Base-by-base conservation (phyloP, 495 filamentous ascomycete genomes). In the Penicillium coffeae region DNA sequence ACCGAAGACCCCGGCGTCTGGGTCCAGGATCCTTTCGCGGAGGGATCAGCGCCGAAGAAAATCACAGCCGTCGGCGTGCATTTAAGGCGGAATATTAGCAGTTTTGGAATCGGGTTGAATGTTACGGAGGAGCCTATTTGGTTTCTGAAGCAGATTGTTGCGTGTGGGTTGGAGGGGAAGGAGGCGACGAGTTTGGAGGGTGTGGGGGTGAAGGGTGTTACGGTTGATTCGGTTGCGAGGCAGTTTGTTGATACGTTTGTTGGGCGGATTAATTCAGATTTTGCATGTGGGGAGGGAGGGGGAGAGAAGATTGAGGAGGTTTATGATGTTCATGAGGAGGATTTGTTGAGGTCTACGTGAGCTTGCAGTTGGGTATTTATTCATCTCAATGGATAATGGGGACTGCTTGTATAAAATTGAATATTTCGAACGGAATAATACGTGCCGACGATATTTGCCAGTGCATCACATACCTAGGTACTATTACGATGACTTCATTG, bases 41-140 rank as follows among this genome's bases (percentile, higher is more conserved):
- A 22, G 4, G 14, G n/a, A 0, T 18, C 35, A 21, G 33, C 47
- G 12, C 39, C 76, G 40, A 76, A 70, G 52, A 98, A 98, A 74
- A 89, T 98, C 48, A 86, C 88, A 2, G 88, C 90, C 2, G 69
- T 98, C 5, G 93, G 93, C 2, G 88, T 98, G 20, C 91, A 96
- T 76, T 70, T 96, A 48, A 71, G 89, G 10, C 71, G 92, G 38
- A 80, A 93, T 67, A 81, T 98, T 33, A 88, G 82, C n/a, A 87
- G 85, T 59, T 87, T 89, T 66, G 93, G 93, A 8, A 73, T 95
- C 25, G 92, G 85, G 12, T 61, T 98, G 56, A 98, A 98, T 71
- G 75, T 94, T 16, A 89, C 86, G 3, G 40, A 69, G 30, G 70
- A 73, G 53, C 71, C 70, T 40, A 66, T 88, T 61, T 90, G 85